Evolutionary conservation across 1,139 yeast species (phyloP), one percentile per base, ranked within the genome.

Genomic region (Saccharomycopsis hybrid): DNA sequence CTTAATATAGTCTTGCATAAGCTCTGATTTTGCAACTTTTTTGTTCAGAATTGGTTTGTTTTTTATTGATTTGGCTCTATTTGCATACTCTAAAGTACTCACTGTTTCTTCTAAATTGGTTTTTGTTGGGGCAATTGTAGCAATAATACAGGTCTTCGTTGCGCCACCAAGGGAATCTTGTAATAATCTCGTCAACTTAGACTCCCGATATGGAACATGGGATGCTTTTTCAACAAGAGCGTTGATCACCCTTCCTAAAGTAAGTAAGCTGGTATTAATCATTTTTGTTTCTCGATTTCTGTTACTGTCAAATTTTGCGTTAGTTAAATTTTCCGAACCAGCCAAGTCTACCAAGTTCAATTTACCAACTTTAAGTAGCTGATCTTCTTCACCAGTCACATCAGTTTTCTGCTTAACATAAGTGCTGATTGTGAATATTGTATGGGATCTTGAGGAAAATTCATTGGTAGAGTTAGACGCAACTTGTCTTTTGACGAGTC

Each of bases 141-240:
- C 89, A 64, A 97, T 90, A 41, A 90, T 72, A 9, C 90, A 84
- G 56, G 88, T 80, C 46, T 89, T 73, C 2, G 96, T 83, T 32
- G 82, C 76, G 1, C 97, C 97, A 28, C 94, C 84, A 43, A 90
- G 72, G 1, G 97, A 94, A 1, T 96, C 96, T 63, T 90, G 97
- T 51, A 90, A 68, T 38, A 90, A 68, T 52, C 97, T 71, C 0
- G 97, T 90, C 52, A 90, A 74, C 61, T 90, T 90, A 1, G 96
- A 87, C 63, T 90, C 97, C 62, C 97, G 72, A 65, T 87, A 90
- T 1, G 97, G 96, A 35, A 90, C 78, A 62, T 90, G 97, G 25
- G 66, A 67, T 39, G 46, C 54, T 56, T 45, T 47, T 30, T 55
- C 70, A 56, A 88, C 81, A 39, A 90, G 71, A 58, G 87, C 82